Percentiles rank a stretch among this genome's conserved stretches.
phyloP scores from a whole-genome alignment of 2,329 filamentous ascomycete species.

The Hypoxylon sp. region DNA sequence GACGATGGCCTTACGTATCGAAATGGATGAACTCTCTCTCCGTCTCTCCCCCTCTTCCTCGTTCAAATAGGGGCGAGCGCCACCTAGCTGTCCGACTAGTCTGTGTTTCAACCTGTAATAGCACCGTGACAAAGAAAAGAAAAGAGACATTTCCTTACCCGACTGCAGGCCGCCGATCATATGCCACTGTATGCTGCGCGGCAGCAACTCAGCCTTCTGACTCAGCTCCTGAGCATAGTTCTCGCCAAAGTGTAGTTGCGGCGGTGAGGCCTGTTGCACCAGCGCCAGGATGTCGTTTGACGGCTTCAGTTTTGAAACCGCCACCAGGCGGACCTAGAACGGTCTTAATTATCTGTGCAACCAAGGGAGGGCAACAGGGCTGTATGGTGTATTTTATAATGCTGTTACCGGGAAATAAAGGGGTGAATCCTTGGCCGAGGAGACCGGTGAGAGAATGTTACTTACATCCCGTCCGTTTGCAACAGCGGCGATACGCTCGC shows the following conservation, averaged over 20 bases:
- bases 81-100: no score
- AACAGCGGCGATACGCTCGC: constrained; percentile 68
- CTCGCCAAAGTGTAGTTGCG: constrained; percentile 89
- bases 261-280: constrained; percentile 71
- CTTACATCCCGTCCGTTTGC: constrained; percentile 69
- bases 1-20: not conserved
- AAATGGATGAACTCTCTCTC: not conserved
- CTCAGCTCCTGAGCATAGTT: constrained; percentile 94
- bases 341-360: constrained; percentile 11
- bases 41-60: not conserved
- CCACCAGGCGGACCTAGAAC: constrained; percentile 83
- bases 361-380: not conserved
- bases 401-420: not conserved
- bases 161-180: constrained; percentile 96
- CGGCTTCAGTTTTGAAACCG: constrained; percentile 96
- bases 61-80: not conserved
- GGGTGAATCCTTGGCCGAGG: not conserved
- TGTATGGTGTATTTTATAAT: not conserved
- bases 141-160: constrained; percentile 57
- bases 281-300: constrained; percentile 91
- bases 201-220: constrained; percentile 87
- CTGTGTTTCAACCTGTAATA: not conserved
- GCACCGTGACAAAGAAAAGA: not conserved
- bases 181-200: constrained; percentile 86
- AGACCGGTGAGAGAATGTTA: constrained; percentile 29